These are phyloP conservation scores for Tephrocybe sp. DNA, from an alignment of 768 basidiomycete species.

Conservation along the genomic window DNA sequence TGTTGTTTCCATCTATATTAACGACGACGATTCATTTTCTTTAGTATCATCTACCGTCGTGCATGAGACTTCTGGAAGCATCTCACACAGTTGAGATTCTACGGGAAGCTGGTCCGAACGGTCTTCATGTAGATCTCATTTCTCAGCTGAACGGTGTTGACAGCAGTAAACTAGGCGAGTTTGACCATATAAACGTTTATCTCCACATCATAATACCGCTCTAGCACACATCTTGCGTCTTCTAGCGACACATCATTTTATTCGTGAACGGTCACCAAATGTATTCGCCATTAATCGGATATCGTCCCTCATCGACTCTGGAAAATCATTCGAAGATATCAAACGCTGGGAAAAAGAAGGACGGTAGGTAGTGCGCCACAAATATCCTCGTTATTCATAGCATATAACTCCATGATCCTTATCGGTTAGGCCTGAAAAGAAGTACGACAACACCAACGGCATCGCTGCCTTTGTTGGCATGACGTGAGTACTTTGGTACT, in stretches of 20 bases:
- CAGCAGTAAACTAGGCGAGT: constrained; percentile 51
- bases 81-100: constrained; percentile 72
- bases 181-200: neutral
- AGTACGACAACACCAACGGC: constrained; percentile 67
- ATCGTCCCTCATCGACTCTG: constrained; percentile 67
- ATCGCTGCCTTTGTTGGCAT: constrained; percentile 71
- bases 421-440: constrained; percentile 50
- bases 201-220: neutral
- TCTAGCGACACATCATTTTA: constrained; percentile 77
- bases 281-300: constrained; percentile 74
- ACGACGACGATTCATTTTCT: neutral
- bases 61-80: constrained; percentile 71
- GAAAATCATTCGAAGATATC: constrained; percentile 53
- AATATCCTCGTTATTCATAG: constrained; percentile 4
- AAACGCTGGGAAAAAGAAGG: constrained; percentile 33
- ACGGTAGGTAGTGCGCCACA: constrained; percentile 32
- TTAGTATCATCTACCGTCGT: constrained; percentile 77
- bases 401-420: neutral
- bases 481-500: constrained; percentile 19
- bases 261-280: constrained; percentile 67
- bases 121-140: constrained; percentile 49
- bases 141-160: constrained; percentile 45
- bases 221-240: constrained; percentile 73
- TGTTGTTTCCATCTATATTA: constrained; percentile 8
- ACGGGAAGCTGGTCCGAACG: constrained; percentile 57